A percentile compares a stretch with the other conserved stretches of the same genome.
phyloP scores from a whole-genome alignment of 192 early-diverging fungal genomes.

The Jimgerdemannia flammicorona region DNA sequence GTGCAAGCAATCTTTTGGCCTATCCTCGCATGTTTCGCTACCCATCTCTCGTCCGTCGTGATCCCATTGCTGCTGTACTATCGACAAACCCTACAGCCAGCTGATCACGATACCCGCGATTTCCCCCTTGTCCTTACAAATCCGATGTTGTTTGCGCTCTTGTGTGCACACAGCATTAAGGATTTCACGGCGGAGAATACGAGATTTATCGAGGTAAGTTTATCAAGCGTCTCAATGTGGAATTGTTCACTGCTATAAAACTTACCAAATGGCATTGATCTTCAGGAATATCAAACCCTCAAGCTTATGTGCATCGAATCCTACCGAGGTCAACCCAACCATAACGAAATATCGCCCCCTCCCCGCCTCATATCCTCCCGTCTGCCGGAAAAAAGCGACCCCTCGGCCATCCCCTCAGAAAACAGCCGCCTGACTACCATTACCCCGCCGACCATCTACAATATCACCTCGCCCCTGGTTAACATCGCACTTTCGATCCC shows the following conservation, averaged over 20 bases:
- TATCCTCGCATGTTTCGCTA: background rate
- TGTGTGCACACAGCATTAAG: background rate
- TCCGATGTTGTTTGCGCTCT: background rate
- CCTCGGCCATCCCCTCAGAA: background rate
- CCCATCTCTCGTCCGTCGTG: background rate
- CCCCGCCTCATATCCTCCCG: background rate
- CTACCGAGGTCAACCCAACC: background rate
- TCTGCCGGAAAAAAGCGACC: background rate
- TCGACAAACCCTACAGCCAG: background rate
- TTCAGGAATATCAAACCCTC: background rate
- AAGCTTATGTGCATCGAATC: background rate
- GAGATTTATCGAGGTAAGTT: background rate
- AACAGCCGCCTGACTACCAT: background rate
- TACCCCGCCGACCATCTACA: background rate
- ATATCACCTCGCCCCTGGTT: background rate
- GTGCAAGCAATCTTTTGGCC: background rate
- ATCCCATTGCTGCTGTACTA: background rate
- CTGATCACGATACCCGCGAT: background rate
- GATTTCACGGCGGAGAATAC: background rate
- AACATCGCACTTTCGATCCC: background rate
- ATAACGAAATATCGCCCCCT: background rate
- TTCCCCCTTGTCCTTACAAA: background rate
- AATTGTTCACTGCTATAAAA: background rate
- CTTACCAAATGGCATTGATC: background rate
- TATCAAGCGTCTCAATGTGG: background rate